These are phyloP conservation scores for Stephanodiscus triporus DNA, from an alignment of 108 stramenopile genomes.

Conservation along the genomic window DNA sequence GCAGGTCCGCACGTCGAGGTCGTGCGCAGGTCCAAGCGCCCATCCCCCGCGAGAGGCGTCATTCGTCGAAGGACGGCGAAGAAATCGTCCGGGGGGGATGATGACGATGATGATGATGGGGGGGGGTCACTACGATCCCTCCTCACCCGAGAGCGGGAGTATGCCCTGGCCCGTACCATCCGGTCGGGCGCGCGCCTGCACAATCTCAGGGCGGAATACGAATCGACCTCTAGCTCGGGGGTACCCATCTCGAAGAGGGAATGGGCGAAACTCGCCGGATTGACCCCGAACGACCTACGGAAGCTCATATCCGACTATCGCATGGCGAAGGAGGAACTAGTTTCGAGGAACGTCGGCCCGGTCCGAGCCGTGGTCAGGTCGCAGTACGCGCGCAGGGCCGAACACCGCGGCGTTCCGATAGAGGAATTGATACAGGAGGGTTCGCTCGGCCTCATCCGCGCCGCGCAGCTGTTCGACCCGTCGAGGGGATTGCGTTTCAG, in stretches of 20 bases:
- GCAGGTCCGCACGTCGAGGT: background rate
- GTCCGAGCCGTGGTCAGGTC: constrained; percentile 78
- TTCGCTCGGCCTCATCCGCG: constrained; percentile 86
- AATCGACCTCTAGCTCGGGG: constrained; percentile 35
- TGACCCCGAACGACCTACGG: constrained; percentile 62
- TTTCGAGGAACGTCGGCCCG: constrained; percentile 79
- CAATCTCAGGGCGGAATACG: constrained; percentile 61
- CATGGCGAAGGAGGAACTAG: constrained; percentile 72
- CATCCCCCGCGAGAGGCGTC: background rate
- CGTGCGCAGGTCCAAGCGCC: background rate
- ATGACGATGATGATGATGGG: background rate
- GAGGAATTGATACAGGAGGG: constrained; percentile 96
- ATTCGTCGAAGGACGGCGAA: background rate
- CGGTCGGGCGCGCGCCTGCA: constrained; percentile 69
- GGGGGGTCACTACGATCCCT: background rate
- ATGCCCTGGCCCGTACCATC: constrained; percentile 71
- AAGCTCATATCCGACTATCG: constrained; percentile 66
- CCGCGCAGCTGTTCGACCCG: constrained; percentile 94
- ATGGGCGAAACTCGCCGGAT: constrained; percentile 69
- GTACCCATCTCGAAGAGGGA: constrained; percentile 53
- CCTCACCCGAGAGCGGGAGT: constrained; percentile 72
- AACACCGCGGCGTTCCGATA: constrained; percentile 42
- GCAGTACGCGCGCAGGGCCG: constrained; percentile 39
- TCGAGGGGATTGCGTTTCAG: constrained; percentile 85
- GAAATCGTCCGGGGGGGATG: background rate